These are phyloP conservation scores for Fusarium verrucosum DNA, from an alignment of 2,329 filamentous ascomycete genomes.

Conservation along the genomic window DNA sequence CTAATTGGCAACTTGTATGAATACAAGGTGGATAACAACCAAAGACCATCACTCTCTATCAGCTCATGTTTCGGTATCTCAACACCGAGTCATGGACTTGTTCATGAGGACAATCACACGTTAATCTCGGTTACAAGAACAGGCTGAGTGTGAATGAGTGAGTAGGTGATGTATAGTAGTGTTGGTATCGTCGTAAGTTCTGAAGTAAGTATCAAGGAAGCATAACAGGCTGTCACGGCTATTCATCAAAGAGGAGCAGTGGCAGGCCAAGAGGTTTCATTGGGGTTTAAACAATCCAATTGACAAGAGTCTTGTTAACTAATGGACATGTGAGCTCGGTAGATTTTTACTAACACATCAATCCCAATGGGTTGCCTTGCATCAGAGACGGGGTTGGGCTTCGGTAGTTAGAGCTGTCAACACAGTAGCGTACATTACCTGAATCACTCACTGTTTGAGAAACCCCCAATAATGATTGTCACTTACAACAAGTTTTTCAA, in stretches of 20 bases:
- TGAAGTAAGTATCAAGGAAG: not conserved
- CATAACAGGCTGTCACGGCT: slow-evolving; percentile 3
- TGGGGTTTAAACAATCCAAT: not conserved
- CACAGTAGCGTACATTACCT: not conserved
- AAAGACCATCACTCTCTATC: slow-evolving; percentile 1
- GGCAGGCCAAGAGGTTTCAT: not conserved
- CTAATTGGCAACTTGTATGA: not conserved
- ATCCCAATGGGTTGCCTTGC: slow-evolving; percentile 10
- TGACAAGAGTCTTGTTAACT: not conserved
- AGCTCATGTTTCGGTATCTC: slow-evolving; percentile 1
- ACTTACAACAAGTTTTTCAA: not conserved
- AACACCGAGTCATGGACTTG: slow-evolving; percentile 1
- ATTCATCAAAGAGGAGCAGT: not conserved
- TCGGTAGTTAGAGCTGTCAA: slow-evolving; percentile 16
- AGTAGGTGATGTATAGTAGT: too few species aligned
- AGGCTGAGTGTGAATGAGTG: not conserved
- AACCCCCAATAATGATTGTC: not conserved
- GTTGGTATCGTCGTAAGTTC: slow-evolving; percentile 3
- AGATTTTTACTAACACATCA: not conserved
- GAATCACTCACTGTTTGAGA: not conserved
- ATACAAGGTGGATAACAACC: slow-evolving; percentile 6
- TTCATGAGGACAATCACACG: not conserved
- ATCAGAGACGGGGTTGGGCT: slow-evolving; percentile 5
- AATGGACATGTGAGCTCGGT: slow-evolving; percentile 2
- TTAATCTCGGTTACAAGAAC: slow-evolving; percentile 10